Evolutionary conservation across 208 protist genomes (phyloP), one percentile per base, ranked within the genome.

Genomic region (Lotmaria passim): DNA sequence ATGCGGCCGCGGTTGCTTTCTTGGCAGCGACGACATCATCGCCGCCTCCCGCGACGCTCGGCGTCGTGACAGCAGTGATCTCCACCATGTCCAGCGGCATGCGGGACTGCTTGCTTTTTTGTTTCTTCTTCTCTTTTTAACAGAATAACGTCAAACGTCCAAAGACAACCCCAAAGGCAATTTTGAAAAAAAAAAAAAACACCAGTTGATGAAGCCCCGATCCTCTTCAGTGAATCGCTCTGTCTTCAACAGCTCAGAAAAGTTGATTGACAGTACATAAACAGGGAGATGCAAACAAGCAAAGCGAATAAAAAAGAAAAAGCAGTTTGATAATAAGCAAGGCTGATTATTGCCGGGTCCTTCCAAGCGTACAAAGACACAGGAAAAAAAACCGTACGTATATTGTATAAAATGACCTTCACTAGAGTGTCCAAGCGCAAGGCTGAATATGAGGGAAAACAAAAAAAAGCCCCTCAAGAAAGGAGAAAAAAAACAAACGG

Each of bases 101-200:
- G 36, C 24, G 57, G 5, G 30, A 19, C 23, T 67, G 28, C 34
- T 38, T 47, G 30, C 19, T 51, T 48, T 60, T 28, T 67, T 48
- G 41, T 24, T 53, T 12, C 14, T 61, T 69, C 14, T 53, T 46
- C 44, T 58, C 38, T 58, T 51, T 33, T 67, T 75, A 56, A 30
- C n/a, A n/a, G n/a, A n/a, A n/a, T n/a, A n/a, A n/a, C n/a, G n/a
- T n/a, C n/a, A n/a, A n/a, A n/a, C n/a, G n/a, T n/a, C n/a, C n/a
- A n/a, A n/a, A n/a, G n/a, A n/a, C n/a, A n/a, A n/a, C n/a, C n/a
- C n/a, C n/a, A n/a, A n/a, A n/a, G n/a, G n/a, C n/a, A n/a, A n/a
- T n/a, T n/a, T 48, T 58, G 8, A 31, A 21, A 63, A 50, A 63
- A 21, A 21, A 26, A 1, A 31, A 2, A 53, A 53, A n/a, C n/a